Base-by-base conservation (phyloP, 2,329 filamentous ascomycete species). In the Calonectria honghensis region DNA sequence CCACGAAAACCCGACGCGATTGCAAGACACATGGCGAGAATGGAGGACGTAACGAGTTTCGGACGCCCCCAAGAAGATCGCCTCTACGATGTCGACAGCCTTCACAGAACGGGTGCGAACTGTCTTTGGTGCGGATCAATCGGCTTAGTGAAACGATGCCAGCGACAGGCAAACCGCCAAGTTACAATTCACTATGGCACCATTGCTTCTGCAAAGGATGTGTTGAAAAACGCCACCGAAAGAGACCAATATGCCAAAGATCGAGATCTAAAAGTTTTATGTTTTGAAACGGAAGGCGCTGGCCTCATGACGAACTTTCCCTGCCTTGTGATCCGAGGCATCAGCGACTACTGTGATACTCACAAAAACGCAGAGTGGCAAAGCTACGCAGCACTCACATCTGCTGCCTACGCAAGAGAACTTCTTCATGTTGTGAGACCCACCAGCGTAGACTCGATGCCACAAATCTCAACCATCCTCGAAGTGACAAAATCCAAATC, bases 331-430 rank as follows among this genome's bases (percentile, higher is more conserved):
- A 83, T 86, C 35, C 80, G 83, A 18, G 84, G 84, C 1, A 83
- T 86, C 5, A 85, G 82, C 41, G 82, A 85, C 63, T 86, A 85
- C 68, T 80, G 83, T 10, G 85, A 87, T 71, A 81, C 78, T 0
- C 84, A 86, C 70, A 86, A 86, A 73, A 83, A 82, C 50, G 80
- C 86, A 2, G 27, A 27, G 9, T 86, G 84, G 85, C 82, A 85
- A 31, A 41, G 37, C 0, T 85, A 85, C 73, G 85, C 85, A 0
- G 83, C 85, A 2, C 77, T 76, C 2, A 79, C 80, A 0, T 83
- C 85, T 0, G 84, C 84, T 0, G 82, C 81, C 9, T 81, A 73
- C 41, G 79, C 77, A 3, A 78, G 75, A 6, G 79, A 77, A 14
- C 69, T 81, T 2, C 69, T 81, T 4, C 48, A 27, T 27, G 27